Conservation (phyloP, 441 rosid species). For the Gossypium gossypioides region DNA sequence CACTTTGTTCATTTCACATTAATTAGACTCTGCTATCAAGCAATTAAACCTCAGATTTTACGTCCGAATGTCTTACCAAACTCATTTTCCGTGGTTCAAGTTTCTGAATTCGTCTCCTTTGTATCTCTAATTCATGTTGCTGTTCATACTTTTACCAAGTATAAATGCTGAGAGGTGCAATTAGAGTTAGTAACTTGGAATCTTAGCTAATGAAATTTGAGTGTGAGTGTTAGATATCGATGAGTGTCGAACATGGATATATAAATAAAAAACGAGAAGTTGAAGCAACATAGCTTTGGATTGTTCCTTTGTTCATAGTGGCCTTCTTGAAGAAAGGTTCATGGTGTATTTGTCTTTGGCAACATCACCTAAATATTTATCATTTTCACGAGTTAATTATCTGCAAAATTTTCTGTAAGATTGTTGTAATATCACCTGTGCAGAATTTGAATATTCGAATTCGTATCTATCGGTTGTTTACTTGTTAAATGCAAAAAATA, state of each 20-base stretch:
- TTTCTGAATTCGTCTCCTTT: neutral
- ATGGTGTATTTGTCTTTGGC: neutral
- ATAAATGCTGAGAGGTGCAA: conserved; percentile 4
- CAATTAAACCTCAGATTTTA: conserved; percentile 21
- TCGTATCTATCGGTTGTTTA: too few species aligned
- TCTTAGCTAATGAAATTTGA: neutral
- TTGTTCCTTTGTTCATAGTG: neutral
- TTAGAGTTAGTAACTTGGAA: neutral
- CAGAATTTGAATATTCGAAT: too few species aligned
- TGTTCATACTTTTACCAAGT: conserved; percentile 11
- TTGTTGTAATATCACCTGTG: too few species aligned
- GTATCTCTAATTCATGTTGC: conserved; percentile 6
- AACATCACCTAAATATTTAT: too few species aligned
- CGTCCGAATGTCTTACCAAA: conserved; percentile 8
- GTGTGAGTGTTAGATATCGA: neutral
- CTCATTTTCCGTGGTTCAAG: neutral
- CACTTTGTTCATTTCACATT: conserved; percentile 18
- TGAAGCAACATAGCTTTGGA: neutral
- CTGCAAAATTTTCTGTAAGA: too few species aligned
- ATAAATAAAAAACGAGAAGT: neutral
- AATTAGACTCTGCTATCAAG: conserved; percentile 18
- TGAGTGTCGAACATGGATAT: neutral
- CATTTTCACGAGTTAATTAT: too few species aligned
- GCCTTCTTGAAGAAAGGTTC: neutral
- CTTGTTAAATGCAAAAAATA: too few species aligned